A percentile compares a stretch with the other conserved stretches of the same genome.
phyloP scores from a whole-genome alignment of 2,329 filamentous ascomycete genomes.

The Xylaria sp. region DNA sequence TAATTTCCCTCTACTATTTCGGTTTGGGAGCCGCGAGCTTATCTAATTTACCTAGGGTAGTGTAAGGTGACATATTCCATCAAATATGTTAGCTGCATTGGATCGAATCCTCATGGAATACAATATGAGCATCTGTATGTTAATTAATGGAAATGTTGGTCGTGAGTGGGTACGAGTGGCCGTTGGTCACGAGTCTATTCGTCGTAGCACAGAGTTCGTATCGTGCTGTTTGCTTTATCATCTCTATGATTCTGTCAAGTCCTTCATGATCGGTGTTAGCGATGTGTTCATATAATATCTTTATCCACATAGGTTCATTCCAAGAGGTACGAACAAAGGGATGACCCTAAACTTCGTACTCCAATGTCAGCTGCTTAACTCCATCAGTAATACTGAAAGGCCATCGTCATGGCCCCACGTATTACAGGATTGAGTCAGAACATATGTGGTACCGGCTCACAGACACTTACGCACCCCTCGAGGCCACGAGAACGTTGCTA shows the following conservation, averaged over 20 bases:
- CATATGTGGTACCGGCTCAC: background rate
- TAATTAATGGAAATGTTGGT: background rate
- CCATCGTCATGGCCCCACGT: background rate
- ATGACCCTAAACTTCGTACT: background rate
- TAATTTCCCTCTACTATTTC: slow-evolving; percentile 5
- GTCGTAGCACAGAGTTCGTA: slow-evolving; percentile 5
- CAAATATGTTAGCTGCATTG: slow-evolving; percentile 5
- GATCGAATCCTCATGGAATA: background rate
- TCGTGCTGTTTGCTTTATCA: background rate
- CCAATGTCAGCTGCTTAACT: background rate
- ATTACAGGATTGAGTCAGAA: background rate
- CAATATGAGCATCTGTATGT: background rate
- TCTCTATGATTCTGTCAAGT: no score
- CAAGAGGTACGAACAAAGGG: slow-evolving; percentile 3
- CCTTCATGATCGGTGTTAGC: background rate
- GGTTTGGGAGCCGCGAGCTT: slow-evolving; percentile 14
- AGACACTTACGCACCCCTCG: background rate
- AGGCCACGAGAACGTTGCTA: background rate
- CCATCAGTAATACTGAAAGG: background rate
- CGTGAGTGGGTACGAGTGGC: background rate
- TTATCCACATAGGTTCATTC: background rate
- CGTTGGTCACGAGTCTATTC: slow-evolving; percentile 3
- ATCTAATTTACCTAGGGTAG: background rate
- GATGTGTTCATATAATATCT: background rate
- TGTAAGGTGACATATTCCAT: background rate